Base-by-base conservation (phyloP, 257 asterid species). In the Parsonsia alboflavescens region DNA sequence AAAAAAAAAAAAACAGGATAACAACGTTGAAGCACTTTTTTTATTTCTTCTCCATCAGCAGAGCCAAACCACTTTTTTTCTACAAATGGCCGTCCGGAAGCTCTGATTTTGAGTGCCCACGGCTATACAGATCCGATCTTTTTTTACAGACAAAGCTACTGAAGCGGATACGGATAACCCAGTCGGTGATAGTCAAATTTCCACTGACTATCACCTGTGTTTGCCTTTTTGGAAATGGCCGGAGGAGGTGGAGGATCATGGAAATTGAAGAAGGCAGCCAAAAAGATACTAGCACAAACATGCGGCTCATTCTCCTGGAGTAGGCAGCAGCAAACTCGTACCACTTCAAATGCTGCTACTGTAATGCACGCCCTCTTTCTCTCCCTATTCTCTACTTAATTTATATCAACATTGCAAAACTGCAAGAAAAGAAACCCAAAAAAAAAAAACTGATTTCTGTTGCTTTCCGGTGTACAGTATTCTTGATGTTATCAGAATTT, bases 211-310 rank as follows among this genome's bases (percentile, higher is more conserved):
- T 52, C 24, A 17, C 21, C 58, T 33, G 21, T 52, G 19, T 39
- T 10, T n/a, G 52, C 39, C 52, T 46, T 10, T 54, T 78, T 61
- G 81, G 84, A 85, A 78, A 89, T 87, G 54, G 90, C 72, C 69
- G 80, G 83, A 42, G 91, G 92, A 52, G 91, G 93, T 46, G 91
- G 93, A 77, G 86, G 80, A 33, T 84, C 90, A 36, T 75, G 88
- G 81, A 87, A 80, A 77, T 81, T 90, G 63, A 90, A 87, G 91
- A 88, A 76, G 82, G 98, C 87, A 64, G 96, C 93, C 67, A 88
- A 72, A 90, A 91, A 76, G 86, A 73, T 93, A 21, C 86, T 90
- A 61, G 84, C 85, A 6, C 90, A 84, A 75, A 85, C 95, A 33
- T 91, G 98, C 80, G 90, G 80, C 70, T 89, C 93, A 71, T 84